Percentiles rank a stretch among this genome's conserved stretches.
Evolutionary conservation across 2,329 filamentous ascomycete species (phyloP).

Genomic region (Teratosphaeria gauchensis): DNA sequence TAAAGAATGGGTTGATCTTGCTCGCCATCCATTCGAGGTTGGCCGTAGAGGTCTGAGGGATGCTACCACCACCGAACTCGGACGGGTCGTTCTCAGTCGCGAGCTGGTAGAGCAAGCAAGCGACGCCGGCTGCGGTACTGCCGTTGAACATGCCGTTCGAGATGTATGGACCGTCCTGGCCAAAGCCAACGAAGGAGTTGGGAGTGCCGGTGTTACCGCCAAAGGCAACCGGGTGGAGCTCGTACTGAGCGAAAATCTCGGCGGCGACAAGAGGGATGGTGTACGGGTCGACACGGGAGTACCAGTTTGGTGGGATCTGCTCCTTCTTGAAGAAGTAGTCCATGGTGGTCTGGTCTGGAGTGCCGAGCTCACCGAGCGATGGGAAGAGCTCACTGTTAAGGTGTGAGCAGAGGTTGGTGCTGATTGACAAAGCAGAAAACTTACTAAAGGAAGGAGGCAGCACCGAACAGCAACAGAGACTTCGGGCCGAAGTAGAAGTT

Average conservation of each 20-base stretch:
- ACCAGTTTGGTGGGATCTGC: constrained; percentile 25
- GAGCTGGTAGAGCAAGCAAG: constrained; percentile 36
- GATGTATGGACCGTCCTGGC: constrained; percentile 27
- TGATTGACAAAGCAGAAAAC: constrained; percentile 24
- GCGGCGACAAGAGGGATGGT: constrained; percentile 15
- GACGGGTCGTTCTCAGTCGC: constrained; percentile 18
- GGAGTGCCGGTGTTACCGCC: constrained; percentile 34
- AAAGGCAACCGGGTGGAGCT: constrained; percentile 30
- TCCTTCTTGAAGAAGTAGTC: constrained; percentile 26
- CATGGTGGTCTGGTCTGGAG: constrained; percentile 8
- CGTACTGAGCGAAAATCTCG: constrained; percentile 28
- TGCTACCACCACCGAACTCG: constrained; percentile 6
- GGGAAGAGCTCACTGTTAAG: constrained; percentile 3
- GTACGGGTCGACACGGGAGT: constrained; percentile 12
- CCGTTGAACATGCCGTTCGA: constrained; percentile 27
- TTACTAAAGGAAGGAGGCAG: constrained; percentile 31
- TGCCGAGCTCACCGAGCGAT: constrained; percentile 3
- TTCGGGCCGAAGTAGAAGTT: constrained; percentile 32
- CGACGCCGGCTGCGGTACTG: constrained; percentile 15
- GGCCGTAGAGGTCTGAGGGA: not conserved
- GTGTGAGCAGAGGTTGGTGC: constrained; percentile 4
- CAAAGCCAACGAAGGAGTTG: constrained; percentile 25
- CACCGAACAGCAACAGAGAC: constrained; percentile 28
- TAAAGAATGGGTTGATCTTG: not conserved
- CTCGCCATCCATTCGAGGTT: not conserved